phyloP scores from a whole-genome alignment of 2,329 filamentous ascomycete species.

The Hysterium pulicare region DNA sequence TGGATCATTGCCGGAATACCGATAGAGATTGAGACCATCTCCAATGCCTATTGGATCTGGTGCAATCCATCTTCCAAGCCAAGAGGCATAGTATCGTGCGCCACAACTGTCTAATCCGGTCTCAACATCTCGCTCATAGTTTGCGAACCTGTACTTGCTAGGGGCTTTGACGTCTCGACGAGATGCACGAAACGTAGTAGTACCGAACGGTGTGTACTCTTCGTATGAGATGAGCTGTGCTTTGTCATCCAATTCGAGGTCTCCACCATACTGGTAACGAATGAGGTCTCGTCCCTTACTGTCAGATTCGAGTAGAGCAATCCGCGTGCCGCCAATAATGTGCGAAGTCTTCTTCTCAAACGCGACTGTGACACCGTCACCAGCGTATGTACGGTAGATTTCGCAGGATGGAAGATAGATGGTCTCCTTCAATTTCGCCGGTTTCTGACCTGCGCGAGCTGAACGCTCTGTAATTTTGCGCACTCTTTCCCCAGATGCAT shows the following conservation, averaged over 20 bases:
- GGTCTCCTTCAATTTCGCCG: neutral
- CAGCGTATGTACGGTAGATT: slow-evolving; percentile 6
- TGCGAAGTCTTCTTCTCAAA: neutral
- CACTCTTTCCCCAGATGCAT: slow-evolving; percentile 6
- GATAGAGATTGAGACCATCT: slow-evolving; percentile 6
- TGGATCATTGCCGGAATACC: neutral
- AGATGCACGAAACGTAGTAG: slow-evolving; percentile 8
- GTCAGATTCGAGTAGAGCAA: neutral
- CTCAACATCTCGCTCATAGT: slow-evolving; percentile 9
- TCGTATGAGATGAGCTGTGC: slow-evolving; percentile 26
- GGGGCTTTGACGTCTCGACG: slow-evolving; percentile 10
- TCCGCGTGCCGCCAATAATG: neutral
- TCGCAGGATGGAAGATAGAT: slow-evolving; percentile 10
- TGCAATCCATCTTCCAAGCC: slow-evolving; percentile 4
- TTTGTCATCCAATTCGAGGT: slow-evolving; percentile 21
- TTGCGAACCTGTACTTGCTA: neutral
- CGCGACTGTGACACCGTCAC: neutral
- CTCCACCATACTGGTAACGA: slow-evolving; percentile 5
- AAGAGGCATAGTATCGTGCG: slow-evolving; percentile 8
- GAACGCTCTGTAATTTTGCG: slow-evolving; percentile 14
- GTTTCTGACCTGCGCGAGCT: neutral
- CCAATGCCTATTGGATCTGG: slow-evolving; percentile 4
- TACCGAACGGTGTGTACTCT: slow-evolving; percentile 30
- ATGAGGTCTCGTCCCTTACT: neutral
- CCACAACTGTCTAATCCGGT: slow-evolving; percentile 8